Base-by-base conservation (phyloP, 2,329 filamentous ascomycete genomes). In the Fusarium coffeatum region DNA sequence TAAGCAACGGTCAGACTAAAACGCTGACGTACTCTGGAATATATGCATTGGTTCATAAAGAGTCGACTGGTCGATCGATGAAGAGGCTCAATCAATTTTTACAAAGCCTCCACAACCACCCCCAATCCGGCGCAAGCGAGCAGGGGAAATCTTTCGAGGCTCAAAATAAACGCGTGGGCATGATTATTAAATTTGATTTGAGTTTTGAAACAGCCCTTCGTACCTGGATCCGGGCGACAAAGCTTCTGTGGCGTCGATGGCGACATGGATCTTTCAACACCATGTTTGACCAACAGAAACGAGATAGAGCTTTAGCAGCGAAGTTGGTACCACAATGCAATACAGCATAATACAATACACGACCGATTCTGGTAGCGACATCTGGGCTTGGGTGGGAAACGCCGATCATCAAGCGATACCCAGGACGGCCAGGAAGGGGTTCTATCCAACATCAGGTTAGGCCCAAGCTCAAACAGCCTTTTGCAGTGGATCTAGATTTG, bases 191-290 rank as follows among this genome's bases (percentile, higher is more conserved):
- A 27, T 42, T 12, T 16, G 8, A 50, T 27, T 50, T 42, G 20
- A 48, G 30, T 45, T 34, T 28, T 40, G 37, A 55, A 40, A 61
- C 50, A 66, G 40, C 30, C 43, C 37, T 53, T 43, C 37, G 63
- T 64, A 46, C 59, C 64, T 69, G 59, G 49, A 71, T 68, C 64
- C 45, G 68, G 68, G 59, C 40, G 59, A 42, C 49, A 41, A 42
- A 53, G 23, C 18, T 22, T n/a, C 37, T 20, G 32, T 42, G 25
- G 49, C 48, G 12, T 40, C 50, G 30, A 59, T 28, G 54, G 63
- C 25, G 37, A 55, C 63, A 58, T 61, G 68, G 64, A 68, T 58
- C 59, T 56, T 40, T 16, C 55, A 32, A 55, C 55, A 59, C 68
- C 68, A 55, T 71, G 68, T 65, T 68, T 63, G 47, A 59, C 66